Evolutionary conservation across 345 rosid species (phyloP).

Genomic region (Rhodamnia argentea): DNA sequence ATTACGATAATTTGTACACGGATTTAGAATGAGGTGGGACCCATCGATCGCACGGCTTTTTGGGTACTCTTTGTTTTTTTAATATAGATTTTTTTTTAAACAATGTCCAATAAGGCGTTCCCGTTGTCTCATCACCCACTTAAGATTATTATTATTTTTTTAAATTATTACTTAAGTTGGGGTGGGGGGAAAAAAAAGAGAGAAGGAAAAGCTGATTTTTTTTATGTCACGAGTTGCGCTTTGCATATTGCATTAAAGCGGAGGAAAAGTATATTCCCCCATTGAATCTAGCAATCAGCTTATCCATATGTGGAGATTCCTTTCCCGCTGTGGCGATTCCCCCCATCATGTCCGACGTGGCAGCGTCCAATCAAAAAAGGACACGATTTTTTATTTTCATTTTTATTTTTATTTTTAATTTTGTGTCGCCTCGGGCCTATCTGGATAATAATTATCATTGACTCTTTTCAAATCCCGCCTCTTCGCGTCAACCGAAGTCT

Average conservation of each 20-base stretch:
- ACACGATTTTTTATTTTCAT: not conserved
- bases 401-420: not conserved
- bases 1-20: fast-evolving
- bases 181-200: too few relatives aligned
- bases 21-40: not conserved
- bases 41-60: not conserved
- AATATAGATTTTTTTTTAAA: not conserved
- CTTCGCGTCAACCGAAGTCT: not conserved
- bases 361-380: not conserved
- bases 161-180: not conserved
- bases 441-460: not conserved
- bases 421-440: not conserved
- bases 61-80: not conserved
- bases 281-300: not conserved
- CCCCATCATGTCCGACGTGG: not conserved
- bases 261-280: not conserved
- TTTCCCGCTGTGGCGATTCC: not conserved
- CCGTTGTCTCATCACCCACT: not conserved
- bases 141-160: not conserved
- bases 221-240: not conserved
- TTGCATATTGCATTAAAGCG: too few relatives aligned
- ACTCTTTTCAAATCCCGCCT: not conserved
- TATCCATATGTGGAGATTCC: not conserved
- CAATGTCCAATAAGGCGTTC: not conserved
- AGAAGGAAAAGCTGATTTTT: not conserved